A percentile compares a stretch with the other conserved stretches of the same genome.
Evolutionary conservation across 1,284 basidiomycete species (phyloP).

Genomic region (Cutaneotrichosporon mucoides): DNA sequence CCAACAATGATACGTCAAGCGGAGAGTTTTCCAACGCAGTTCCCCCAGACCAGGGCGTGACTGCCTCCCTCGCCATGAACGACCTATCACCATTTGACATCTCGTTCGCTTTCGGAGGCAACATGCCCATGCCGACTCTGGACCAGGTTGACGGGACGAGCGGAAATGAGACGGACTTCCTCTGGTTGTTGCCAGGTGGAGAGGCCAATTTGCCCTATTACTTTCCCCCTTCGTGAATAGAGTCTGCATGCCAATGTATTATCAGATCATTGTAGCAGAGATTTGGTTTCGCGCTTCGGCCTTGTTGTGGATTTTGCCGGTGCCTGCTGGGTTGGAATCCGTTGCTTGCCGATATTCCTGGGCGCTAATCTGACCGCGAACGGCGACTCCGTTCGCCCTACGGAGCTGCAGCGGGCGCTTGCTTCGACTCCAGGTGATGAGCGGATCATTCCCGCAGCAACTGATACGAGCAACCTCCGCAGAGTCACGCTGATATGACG

Average conservation of each 20-base stretch:
- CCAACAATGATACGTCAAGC: not conserved
- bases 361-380: no score
- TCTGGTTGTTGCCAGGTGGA: constrained; percentile 4
- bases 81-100: constrained; percentile 6
- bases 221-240: constrained; percentile 3
- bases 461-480: no score
- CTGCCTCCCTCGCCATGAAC: not conserved
- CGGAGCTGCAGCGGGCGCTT: no score
- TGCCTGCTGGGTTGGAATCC: no score
- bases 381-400: no score
- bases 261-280: no score
- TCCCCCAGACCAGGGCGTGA: not conserved
- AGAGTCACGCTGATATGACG: no score
- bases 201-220: constrained; percentile 7
- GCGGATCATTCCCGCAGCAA: no score
- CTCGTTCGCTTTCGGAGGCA: not conserved
- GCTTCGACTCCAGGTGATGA: no score
- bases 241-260: not conserved
- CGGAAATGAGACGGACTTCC: not conserved
- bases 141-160: not conserved
- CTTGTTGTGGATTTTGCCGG: no score
- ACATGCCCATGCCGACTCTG: constrained; percentile 4
- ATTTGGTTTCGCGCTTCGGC: no score
- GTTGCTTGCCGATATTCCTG: no score
- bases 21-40: not conserved